Evolutionary conservation across 129 eudicot genomes (phyloP).

Genomic region (Deinandra increscens): DNA sequence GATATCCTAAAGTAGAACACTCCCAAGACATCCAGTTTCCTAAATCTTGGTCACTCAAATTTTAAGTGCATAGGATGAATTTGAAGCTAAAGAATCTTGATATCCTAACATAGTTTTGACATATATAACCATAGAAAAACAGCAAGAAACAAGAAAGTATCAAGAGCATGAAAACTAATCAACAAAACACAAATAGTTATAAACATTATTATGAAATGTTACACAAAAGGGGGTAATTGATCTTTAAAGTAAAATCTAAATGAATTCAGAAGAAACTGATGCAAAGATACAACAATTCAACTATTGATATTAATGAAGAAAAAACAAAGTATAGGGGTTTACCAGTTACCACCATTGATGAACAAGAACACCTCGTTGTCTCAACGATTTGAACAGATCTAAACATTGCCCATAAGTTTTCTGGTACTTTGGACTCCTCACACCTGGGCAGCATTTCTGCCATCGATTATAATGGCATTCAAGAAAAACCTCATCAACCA

Average conservation of each 20-base stretch:
- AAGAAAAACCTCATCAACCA: constrained; percentile 88
- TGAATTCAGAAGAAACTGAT: neutral
- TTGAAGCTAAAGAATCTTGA: neutral
- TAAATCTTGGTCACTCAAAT: neutral
- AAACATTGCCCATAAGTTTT: constrained; percentile 79
- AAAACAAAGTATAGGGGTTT: constrained; percentile 20
- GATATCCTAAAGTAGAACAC: too few species aligned
- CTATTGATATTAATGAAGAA: neutral
- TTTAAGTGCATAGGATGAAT: neutral
- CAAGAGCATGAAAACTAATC: neutral
- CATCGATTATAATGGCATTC: constrained; percentile 96
- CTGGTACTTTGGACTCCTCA: constrained; percentile 72
- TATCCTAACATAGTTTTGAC: neutral
- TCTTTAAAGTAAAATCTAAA: constrained; percentile 19
- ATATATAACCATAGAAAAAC: neutral
- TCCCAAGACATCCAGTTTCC: neutral
- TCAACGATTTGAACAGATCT: constrained; percentile 68
- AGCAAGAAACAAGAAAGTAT: neutral
- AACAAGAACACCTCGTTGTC: constrained; percentile 89
- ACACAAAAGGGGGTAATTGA: neutral
- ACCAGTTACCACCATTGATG: constrained; percentile 92
- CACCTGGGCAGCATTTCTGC: constrained; percentile 97
- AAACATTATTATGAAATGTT: constrained; percentile 12
- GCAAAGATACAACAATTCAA: constrained; percentile 19
- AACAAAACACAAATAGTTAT: neutral